phyloP scores from a whole-genome alignment of 305 asterid species.

The Euphrasia arctica region DNA sequence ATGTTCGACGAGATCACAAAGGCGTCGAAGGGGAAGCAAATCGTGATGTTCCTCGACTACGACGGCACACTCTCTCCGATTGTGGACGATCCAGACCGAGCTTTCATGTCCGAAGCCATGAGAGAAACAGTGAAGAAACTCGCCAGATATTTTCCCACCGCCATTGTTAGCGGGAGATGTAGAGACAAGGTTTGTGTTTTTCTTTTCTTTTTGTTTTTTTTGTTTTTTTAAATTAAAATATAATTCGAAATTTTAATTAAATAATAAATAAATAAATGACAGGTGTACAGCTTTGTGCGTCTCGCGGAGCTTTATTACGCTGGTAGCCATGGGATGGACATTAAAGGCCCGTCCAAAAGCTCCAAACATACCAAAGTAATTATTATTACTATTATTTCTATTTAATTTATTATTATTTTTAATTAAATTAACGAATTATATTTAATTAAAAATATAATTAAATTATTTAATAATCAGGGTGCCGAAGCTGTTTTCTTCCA shows the following conservation, averaged over 20 bases:
- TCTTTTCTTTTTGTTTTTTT: too few species aligned
- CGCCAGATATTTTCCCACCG: conserved; percentile 82
- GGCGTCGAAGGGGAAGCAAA: conserved; percentile 85
- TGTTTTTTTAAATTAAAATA: neutral
- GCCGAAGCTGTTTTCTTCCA: conserved; percentile 62
- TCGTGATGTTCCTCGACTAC: conserved; percentile 89
- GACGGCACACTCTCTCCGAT: conserved; percentile 99
- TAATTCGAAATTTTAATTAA: neutral
- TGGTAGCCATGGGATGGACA: conserved; percentile 99
- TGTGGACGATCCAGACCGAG: conserved; percentile 83
- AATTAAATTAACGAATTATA: neutral
- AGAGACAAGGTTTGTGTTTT: conserved; percentile 61
- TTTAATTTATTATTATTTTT: neutral
- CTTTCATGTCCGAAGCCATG: conserved; percentile 91
- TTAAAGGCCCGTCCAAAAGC: conserved; percentile 87
- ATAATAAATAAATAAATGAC: neutral
- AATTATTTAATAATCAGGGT: conserved; percentile 37
- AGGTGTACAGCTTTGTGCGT: conserved; percentile 83
- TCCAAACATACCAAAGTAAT: conserved; percentile 66
- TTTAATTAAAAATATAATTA: too few species aligned
- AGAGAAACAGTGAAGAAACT: conserved; percentile 81
- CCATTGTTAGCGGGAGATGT: conserved; percentile 93
- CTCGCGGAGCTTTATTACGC: conserved; percentile 92
- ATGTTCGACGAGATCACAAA: conserved; percentile 73
- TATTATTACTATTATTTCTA: neutral